phyloP scores from a whole-genome alignment of 768 basidiomycete genomes.

The Rhizopogon vulgaris region DNA sequence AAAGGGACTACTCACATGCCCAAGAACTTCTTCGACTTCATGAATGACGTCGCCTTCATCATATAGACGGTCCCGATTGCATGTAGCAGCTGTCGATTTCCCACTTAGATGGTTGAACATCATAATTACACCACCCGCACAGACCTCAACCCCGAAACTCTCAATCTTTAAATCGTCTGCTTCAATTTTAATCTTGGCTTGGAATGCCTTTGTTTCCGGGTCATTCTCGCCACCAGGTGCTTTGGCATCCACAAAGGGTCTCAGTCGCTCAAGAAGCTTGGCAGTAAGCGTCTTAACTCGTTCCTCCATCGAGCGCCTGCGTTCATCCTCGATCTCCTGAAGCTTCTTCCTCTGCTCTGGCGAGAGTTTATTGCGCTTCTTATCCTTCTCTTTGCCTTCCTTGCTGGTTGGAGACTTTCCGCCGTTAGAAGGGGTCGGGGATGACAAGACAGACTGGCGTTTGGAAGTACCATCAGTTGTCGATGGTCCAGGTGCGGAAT shows the following conservation, averaged over 20 bases:
- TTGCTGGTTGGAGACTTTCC: slow-evolving; percentile 20
- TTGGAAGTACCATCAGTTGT: slow-evolving; percentile 16
- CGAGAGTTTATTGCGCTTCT: slow-evolving; percentile 47
- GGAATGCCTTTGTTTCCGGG: slow-evolving; percentile 75
- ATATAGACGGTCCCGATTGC: slow-evolving; percentile 90
- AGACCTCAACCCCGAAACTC: slow-evolving; percentile 93
- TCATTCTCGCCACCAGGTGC: slow-evolving; percentile 77
- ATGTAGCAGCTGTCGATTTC: slow-evolving; percentile 59
- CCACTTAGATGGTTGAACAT: neutral
- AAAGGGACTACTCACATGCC: slow-evolving; percentile 61
- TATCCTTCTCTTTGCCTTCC: slow-evolving; percentile 35
- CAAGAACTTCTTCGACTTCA: slow-evolving; percentile 88
- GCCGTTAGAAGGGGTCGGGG: slow-evolving; percentile 12
- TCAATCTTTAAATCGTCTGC: slow-evolving; percentile 95
- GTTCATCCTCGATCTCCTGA: slow-evolving; percentile 74
- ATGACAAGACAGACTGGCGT: slow-evolving; percentile 9
- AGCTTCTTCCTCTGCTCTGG: slow-evolving; percentile 85
- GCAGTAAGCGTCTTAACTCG: slow-evolving; percentile 68
- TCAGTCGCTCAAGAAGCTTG: slow-evolving; percentile 78
- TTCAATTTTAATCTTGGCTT: slow-evolving; percentile 71
- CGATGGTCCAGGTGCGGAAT: slow-evolving; percentile 5
- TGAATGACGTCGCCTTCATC: slow-evolving; percentile 84
- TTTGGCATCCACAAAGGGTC: slow-evolving; percentile 90
- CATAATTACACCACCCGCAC: slow-evolving; percentile 13
- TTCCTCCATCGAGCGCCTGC: slow-evolving; percentile 71